Percentiles rank a stretch among this genome's conserved stretches.
Conservation (phyloP, 1,284 basidiomycete genomes). For the Agaricales sp. region DNA sequence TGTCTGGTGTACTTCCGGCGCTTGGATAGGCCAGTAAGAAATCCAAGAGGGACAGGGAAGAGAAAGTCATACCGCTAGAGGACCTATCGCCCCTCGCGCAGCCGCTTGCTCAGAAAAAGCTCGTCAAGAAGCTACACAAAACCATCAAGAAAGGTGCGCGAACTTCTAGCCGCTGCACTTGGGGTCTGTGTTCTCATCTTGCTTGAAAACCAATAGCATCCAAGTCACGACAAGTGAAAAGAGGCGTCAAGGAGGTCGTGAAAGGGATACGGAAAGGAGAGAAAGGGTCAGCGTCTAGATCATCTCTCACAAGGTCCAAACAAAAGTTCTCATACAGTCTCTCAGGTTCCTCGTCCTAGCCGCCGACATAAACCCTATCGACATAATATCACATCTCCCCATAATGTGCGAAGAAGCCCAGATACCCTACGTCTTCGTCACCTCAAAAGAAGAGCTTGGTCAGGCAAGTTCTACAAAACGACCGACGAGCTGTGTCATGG, state of each 20-base stretch:
- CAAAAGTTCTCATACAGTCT: neutral
- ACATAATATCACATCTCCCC: constrained; percentile 96
- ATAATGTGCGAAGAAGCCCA: constrained; percentile 90
- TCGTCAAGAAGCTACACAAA: constrained; percentile 87
- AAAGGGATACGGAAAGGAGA: constrained; percentile 95
- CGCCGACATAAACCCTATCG: constrained; percentile 95
- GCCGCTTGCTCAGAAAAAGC: constrained; percentile 85
- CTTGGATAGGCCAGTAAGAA: constrained; percentile 48
- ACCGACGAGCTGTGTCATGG: constrained; percentile 96
- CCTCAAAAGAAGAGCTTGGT: constrained; percentile 91
- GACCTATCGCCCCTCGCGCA: constrained; percentile 86
- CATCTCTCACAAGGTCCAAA: too few species aligned
- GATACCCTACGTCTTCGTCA: constrained; percentile 86
- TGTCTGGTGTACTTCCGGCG: constrained; percentile 5
- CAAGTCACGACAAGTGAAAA: constrained; percentile 86
- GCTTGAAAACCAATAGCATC: constrained; percentile 47
- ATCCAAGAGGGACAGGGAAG: constrained; percentile 41
- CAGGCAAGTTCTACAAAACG: constrained; percentile 95
- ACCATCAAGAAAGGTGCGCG: constrained; percentile 80
- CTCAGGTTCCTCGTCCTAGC: constrained; percentile 83
- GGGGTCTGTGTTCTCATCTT: constrained; percentile 1
- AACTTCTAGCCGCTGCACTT: too few species aligned
- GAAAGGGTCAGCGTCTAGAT: constrained; percentile 65
- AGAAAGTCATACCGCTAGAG: constrained; percentile 63
- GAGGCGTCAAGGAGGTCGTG: constrained; percentile 94